Evolutionary conservation across 2,329 filamentous ascomycete genomes (phyloP).

Genomic region (Sphaerulina musiva): DNA sequence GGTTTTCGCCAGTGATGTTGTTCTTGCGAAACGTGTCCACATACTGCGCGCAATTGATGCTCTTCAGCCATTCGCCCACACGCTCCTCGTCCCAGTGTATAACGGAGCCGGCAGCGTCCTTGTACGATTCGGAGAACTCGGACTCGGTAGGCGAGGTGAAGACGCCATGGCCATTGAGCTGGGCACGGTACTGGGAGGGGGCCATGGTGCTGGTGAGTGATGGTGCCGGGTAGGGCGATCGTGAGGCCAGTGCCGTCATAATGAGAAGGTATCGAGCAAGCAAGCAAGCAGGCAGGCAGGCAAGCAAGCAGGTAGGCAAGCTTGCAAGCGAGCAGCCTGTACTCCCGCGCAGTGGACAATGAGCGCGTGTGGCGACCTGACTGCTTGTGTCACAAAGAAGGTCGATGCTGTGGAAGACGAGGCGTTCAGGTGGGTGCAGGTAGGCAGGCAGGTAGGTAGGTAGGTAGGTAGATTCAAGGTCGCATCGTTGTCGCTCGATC

Average conservation of each 20-base stretch:
- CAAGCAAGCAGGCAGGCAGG: background rate
- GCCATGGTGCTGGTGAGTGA: slow-evolving; percentile 24
- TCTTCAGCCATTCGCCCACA: slow-evolving; percentile 84
- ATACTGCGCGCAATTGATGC: slow-evolving; percentile 90
- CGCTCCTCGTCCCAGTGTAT: slow-evolving; percentile 80
- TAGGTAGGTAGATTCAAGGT: slow-evolving; percentile 6
- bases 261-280: slow-evolving; percentile 5
- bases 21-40: slow-evolving; percentile 82
- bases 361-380: slow-evolving; percentile 5
- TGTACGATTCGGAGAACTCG: slow-evolving; percentile 74
- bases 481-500: background rate
- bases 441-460: background rate
- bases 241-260: slow-evolving; percentile 76
- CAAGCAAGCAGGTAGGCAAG: background rate
- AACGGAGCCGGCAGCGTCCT: slow-evolving; percentile 37
- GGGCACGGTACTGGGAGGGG: slow-evolving; percentile 23
- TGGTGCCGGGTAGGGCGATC: slow-evolving; percentile 60
- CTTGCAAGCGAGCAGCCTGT: background rate
- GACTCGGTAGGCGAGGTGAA: slow-evolving; percentile 85
- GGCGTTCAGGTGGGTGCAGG: slow-evolving; percentile 1
- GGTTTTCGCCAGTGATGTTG: slow-evolving; percentile 94
- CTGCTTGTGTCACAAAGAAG: slow-evolving; percentile 14
- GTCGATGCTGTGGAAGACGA: background rate
- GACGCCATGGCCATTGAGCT: slow-evolving; percentile 32
- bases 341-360: slow-evolving; percentile 2